Conservation (phyloP, 2,329 filamentous ascomycete genomes). For the Aspergillus pseudoviridinutans region DNA sequence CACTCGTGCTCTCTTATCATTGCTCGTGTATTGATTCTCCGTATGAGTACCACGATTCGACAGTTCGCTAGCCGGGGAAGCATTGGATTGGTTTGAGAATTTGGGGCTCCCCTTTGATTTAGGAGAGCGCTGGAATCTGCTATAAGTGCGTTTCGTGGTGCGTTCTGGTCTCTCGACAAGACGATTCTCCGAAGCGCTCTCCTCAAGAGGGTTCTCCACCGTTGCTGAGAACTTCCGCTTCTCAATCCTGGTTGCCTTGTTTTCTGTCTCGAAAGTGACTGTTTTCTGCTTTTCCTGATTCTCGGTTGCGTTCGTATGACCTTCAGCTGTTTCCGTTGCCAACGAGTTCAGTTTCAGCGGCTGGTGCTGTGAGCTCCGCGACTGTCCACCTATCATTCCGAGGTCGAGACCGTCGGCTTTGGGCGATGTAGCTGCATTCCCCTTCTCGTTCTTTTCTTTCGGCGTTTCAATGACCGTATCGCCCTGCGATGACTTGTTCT, state of each 20-base stretch:
- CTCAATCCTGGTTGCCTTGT: background rate
- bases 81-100: background rate
- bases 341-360: background rate
- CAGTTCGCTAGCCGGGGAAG: background rate
- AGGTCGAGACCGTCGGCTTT: background rate
- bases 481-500: constrained; percentile 5
- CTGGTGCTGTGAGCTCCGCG: background rate
- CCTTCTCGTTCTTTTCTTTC: background rate
- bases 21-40: constrained; percentile 1
- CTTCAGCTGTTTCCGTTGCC: background rate
- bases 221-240: constrained; percentile 6
- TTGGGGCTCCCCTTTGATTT: background rate
- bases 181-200: background rate
- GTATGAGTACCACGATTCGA: background rate
- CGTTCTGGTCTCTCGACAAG: constrained; percentile 1
- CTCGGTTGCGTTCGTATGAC: background rate
- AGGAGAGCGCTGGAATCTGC: constrained; percentile 9
- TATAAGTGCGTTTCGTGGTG: constrained; percentile 17
- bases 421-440: background rate
- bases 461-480: background rate
- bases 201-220: background rate
- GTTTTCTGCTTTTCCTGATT: constrained; percentile 17
- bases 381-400: background rate
- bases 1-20: constrained; percentile 12
- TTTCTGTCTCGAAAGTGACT: constrained; percentile 20